Evolutionary conservation across 2,329 filamentous ascomycete species (phyloP), one percentile per base, ranked within the genome.

Genomic region (Thelonectria rubi): DNA sequence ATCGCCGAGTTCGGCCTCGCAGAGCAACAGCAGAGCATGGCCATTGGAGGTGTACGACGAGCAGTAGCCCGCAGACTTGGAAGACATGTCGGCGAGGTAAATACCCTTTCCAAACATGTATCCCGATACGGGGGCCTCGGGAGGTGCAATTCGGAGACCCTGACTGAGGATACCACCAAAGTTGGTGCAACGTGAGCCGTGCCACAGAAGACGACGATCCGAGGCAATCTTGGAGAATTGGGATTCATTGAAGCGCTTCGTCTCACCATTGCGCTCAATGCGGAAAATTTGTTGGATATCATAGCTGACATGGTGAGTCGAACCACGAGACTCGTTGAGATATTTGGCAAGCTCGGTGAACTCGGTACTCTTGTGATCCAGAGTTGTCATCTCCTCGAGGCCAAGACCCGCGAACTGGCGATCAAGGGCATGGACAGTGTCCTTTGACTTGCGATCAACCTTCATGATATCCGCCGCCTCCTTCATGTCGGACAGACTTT

Each of bases 101-200:
- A 97, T 91, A 46, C 93, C 93, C 76, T 96, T 96, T 59, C 90
- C 93, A 68, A 96, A 97, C 91, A 94, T 94, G 79, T 94, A 93
- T 1, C 92, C 92, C 5, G 83, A 85, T 0, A 88, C 88, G 0
- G 92, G 93, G 0, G 93, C 93, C 75, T 96, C 90, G 0, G 90
- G 90, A 0, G 93, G 93, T 7, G 93, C 93, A 66, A 97, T 97
- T n/a, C 92, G 90, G 7, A 97, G 84, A 66, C 93, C 93, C 76
- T 97, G 92, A 59, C 88, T 91, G 43, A 97, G 85, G 61, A 97
- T 97, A 72, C 93, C 93, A 72, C 90, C 92, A 67, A 89, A 97
- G 75, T 97, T 97, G 54, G 91, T 95, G 32, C 84, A 85, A 34
- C 92, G 88, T 15, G 91, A 94, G 15, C 93, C 93, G 73, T 97